phyloP scores from a whole-genome alignment of 1,139 yeast species.

The Candida smagusa region DNA sequence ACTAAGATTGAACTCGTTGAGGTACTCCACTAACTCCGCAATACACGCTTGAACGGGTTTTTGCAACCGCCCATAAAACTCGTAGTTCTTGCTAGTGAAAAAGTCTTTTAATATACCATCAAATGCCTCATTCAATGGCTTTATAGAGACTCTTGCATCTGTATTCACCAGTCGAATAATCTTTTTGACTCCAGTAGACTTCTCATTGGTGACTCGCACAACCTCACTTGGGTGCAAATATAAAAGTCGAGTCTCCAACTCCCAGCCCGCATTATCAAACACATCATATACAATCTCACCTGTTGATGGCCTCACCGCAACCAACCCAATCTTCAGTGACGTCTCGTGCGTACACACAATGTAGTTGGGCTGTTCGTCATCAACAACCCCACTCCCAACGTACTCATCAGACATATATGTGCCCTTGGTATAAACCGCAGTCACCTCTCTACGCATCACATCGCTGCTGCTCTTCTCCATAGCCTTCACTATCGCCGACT shows the following conservation, averaged over 20 bases:
- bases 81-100: neutral
- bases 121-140: conserved; percentile 15
- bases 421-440: conserved; percentile 77
- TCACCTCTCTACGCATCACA: conserved; percentile 65
- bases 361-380: conserved; percentile 24
- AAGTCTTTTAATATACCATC: neutral
- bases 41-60: conserved; percentile 40
- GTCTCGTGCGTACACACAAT: conserved; percentile 28
- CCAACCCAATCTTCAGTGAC: conserved; percentile 34
- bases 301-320: conserved; percentile 73
- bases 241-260: conserved; percentile 68
- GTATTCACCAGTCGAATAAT: conserved; percentile 15
- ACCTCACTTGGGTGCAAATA: conserved; percentile 76
- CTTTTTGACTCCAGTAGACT: conserved; percentile 25
- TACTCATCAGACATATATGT: conserved; percentile 71
- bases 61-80: conserved; percentile 10
- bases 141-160: conserved; percentile 10
- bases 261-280: conserved; percentile 48
- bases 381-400: conserved; percentile 13
- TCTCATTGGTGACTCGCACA: conserved; percentile 41
- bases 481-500: conserved; percentile 68
- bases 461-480: conserved; percentile 40
- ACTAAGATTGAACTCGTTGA: conserved; percentile 61
- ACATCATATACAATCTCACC: conserved; percentile 75
- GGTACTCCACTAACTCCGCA: conserved; percentile 46